Evolutionary conservation across 192 early-diverging fungal species (phyloP), one percentile per base, ranked within the genome.

Genomic region (Umbelopsis isabellina): DNA sequence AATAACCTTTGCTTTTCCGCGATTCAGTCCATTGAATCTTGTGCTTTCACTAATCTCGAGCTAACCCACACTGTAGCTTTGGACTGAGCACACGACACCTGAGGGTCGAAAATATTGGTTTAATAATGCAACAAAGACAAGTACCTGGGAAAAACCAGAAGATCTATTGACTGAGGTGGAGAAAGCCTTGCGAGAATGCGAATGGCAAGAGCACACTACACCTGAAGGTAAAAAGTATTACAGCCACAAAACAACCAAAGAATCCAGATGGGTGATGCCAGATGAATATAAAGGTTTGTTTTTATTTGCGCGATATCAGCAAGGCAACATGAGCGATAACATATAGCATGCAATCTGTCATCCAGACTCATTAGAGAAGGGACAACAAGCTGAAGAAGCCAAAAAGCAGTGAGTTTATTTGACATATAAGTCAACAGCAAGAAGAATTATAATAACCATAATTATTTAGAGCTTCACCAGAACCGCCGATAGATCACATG

Each of bases 121-220:
- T 79, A 95, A 98, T 74, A 80, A 82, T 20, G 72, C 76, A 3
- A 95, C 95, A 18, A 87, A 88, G 67, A 81, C 84, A 61, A 96
- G 90, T 33, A 89, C 86, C 1, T 99, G 97, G 97, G 93, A 99
- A 58, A 97, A 97, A 76, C 97, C 97, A 18, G 90, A 95, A 67
- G 94, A 92, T 72, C 81, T 97, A 6, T 93, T 93, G 76, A 92
- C 94, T 2, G 85, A 88, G 20, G 90, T 87, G 71, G 92, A 91
- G 86, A 65, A 75, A 58, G 87, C 88, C 33, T 69, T 92, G 41
- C 76, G 86, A 18, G 68, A 73, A 16, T 85, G 86, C 70, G 75
- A 85, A 30, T 97, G 96, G 96, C 95, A 95, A 73, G 94, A 95
- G 75, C 94, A 91, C 69, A 87, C 85, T 22, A 85, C 90, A 0